Conservation (phyloP, 768 basidiomycete genomes). For the Serendipita sp. region DNA sequence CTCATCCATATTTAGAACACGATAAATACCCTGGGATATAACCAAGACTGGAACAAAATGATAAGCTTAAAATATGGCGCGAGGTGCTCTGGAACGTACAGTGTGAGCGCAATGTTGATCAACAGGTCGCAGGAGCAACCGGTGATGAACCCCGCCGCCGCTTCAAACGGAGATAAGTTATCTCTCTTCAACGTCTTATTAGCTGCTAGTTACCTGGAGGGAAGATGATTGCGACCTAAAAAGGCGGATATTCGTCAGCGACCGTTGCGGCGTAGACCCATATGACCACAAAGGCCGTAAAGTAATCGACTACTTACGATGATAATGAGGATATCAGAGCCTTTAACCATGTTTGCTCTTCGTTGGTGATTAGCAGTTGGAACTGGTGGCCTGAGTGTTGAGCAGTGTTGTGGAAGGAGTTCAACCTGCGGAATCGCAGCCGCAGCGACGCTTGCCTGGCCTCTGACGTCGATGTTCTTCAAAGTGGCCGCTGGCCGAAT, state of each 20-base stretch:
- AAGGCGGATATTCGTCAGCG: neutral
- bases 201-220: slow-evolving; percentile 26
- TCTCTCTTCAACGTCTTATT: neutral
- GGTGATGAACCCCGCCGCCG: slow-evolving; percentile 57
- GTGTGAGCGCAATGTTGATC: slow-evolving; percentile 65
- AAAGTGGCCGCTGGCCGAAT: neutral
- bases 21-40: slow-evolving; percentile 51
- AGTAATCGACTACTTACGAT: slow-evolving; percentile 32
- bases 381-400: neutral
- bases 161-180: slow-evolving; percentile 22
- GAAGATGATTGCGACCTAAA: slow-evolving; percentile 60
- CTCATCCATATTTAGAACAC: slow-evolving; percentile 15
- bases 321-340: slow-evolving; percentile 66
- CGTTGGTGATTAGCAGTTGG: neutral
- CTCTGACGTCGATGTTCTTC: neutral
- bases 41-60: slow-evolving; percentile 36
- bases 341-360: slow-evolving; percentile 26
- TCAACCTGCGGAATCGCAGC: neutral
- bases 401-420: neutral
- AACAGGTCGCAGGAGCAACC: slow-evolving; percentile 79
- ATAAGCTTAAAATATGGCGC: neutral
- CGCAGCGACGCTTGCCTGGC: neutral
- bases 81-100: slow-evolving; percentile 30
- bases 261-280: neutral
- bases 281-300: too few species aligned